Percentiles rank a stretch among this genome's conserved stretches.
phyloP scores from a whole-genome alignment of 108 stramenopile species.

The Fistulifera pelliculosa region DNA sequence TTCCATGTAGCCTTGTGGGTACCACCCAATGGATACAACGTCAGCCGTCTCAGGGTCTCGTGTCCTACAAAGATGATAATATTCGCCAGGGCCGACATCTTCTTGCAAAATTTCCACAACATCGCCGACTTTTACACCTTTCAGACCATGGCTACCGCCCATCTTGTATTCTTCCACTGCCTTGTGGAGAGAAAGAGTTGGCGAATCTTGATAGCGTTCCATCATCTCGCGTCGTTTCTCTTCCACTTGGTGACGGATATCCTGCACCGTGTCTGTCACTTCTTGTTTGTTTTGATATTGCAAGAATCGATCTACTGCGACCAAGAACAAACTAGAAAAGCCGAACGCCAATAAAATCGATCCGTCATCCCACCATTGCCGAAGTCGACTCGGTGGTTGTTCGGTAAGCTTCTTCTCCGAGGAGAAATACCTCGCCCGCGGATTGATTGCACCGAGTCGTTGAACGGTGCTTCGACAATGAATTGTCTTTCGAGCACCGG shows the following conservation, averaged over 20 bases:
- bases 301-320: conserved; percentile 28
- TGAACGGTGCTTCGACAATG: too few species aligned
- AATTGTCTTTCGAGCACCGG: too few species aligned
- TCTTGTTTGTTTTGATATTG: conserved; percentile 33
- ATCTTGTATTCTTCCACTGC: conserved; percentile 28
- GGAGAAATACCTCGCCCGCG: too few species aligned
- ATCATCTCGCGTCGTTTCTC: conserved; percentile 6
- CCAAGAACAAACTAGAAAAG: conserved; percentile 11
- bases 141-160: conserved; percentile 27
- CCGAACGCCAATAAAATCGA: conserved; percentile 1
- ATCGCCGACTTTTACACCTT: conserved; percentile 54
- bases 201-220: conserved; percentile 14
- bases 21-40: conserved; percentile 57
- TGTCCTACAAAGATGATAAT: conserved; percentile 69
- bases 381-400: neutral
- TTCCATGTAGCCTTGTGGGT: conserved; percentile 58
- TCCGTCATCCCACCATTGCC: neutral
- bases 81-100: conserved; percentile 54
- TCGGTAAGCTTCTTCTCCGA: too few species aligned
- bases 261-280: conserved; percentile 16
- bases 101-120: conserved; percentile 63
- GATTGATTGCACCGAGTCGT: too few species aligned
- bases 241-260: conserved; percentile 24
- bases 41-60: conserved; percentile 7
- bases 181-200: conserved; percentile 37